phyloP scores from a whole-genome alignment of 495 filamentous ascomycete genomes.

The Talaromyces proteolyticus region DNA sequence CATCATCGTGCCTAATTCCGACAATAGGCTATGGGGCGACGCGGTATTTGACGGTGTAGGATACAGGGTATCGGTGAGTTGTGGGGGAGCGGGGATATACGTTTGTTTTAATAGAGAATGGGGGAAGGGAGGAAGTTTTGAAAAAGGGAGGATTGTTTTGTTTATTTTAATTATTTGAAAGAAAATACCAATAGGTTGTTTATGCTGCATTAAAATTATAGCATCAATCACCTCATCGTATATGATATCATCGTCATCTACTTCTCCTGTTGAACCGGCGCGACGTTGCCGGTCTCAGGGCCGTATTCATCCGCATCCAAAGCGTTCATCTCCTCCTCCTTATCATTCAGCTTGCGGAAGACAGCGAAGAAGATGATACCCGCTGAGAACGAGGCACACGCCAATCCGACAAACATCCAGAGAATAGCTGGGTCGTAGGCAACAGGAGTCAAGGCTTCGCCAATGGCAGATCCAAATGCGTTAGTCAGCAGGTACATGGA shows the following conservation, averaged over 20 bases:
- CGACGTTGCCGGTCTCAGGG: neutral
- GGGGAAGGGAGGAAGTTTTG: too few relatives aligned
- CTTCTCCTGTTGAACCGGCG: neutral
- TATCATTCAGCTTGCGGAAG: constrained; percentile 36
- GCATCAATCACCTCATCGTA: too few relatives aligned
- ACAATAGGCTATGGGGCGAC: constrained; percentile 32
- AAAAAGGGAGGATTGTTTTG: too few relatives aligned
- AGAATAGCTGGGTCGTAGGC: constrained; percentile 66
- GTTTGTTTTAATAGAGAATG: constrained; percentile 33
- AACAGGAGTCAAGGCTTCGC: constrained; percentile 62
- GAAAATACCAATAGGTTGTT: too few relatives aligned
- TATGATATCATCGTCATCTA: neutral
- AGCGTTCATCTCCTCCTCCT: constrained; percentile 43
- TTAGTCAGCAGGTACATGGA: constrained; percentile 68
- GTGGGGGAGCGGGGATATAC: constrained; percentile 34
- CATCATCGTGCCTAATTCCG: constrained; percentile 29
- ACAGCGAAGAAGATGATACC: constrained; percentile 39
- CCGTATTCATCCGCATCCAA: constrained; percentile 30
- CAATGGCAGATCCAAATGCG: constrained; percentile 66
- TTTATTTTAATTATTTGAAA: too few relatives aligned
- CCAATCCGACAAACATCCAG: constrained; percentile 62
- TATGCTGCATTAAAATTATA: too few relatives aligned
- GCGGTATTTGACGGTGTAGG: constrained; percentile 32
- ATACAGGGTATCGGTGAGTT: constrained; percentile 29
- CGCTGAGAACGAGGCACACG: constrained; percentile 35